Conservation (phyloP, 2,329 filamentous ascomycete genomes). For the Trichoderma sp. region DNA sequence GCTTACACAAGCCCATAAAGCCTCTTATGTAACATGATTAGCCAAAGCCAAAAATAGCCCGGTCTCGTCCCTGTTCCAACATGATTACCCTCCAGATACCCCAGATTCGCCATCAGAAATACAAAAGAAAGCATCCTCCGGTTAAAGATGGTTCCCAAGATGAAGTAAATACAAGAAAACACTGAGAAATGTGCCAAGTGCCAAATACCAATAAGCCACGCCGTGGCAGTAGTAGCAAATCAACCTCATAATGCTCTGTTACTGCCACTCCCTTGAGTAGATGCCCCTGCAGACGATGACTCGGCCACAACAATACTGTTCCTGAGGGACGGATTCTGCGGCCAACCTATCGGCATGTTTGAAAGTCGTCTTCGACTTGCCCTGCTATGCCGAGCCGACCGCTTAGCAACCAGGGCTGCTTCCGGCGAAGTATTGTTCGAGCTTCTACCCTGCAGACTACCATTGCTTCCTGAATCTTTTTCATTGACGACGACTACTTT, state of each 20-base stretch:
- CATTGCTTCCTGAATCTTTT: slow-evolving; percentile 31
- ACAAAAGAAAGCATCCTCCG: not conserved
- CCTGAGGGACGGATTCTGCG: slow-evolving; percentile 37
- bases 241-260: not conserved
- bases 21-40: slow-evolving; percentile 1
- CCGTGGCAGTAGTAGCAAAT: not conserved
- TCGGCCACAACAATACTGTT: slow-evolving; percentile 27
- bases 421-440: slow-evolving; percentile 27
- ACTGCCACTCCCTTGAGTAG: slow-evolving; percentile 7
- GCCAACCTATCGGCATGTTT: slow-evolving; percentile 44
- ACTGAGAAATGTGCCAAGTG: not conserved
- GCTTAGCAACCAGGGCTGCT: slow-evolving; percentile 27
- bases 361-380: slow-evolving; percentile 35
- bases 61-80: not conserved
- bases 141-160: not conserved
- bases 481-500: slow-evolving; percentile 28
- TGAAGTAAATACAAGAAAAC: slow-evolving; percentile 9
- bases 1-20: not conserved
- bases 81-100: not conserved
- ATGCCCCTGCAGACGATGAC: slow-evolving; percentile 13
- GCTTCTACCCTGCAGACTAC: slow-evolving; percentile 29
- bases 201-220: not conserved
- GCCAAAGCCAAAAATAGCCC: not conserved
- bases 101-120: not conserved
- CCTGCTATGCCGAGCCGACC: slow-evolving; percentile 28